Conservation (phyloP, 2,329 filamentous ascomycete genomes). For the Fusarium pseudonygamai region DNA sequence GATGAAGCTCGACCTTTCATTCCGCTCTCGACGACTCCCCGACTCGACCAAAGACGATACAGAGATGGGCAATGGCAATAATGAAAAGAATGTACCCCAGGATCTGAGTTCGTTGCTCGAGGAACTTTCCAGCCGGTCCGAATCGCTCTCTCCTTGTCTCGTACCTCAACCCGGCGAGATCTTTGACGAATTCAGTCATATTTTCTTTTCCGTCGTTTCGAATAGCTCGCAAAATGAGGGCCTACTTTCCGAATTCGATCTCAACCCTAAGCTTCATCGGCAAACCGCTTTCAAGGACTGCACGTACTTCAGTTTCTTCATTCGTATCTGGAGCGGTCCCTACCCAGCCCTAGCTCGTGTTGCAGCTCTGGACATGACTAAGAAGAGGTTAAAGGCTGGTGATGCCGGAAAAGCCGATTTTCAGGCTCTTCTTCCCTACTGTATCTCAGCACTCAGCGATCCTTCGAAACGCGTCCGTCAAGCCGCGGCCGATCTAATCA, state of each 20-base stretch:
- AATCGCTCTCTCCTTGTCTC: conserved; percentile 61
- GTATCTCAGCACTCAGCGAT: conserved; percentile 78
- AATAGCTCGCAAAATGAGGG: conserved; percentile 52
- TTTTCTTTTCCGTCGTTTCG: conserved; percentile 65
- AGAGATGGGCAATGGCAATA: conserved; percentile 43
- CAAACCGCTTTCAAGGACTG: conserved; percentile 66
- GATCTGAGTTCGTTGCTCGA: conserved; percentile 53
- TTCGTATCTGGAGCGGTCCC: conserved; percentile 76
- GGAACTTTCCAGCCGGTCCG: conserved; percentile 50
- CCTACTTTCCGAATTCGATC: conserved; percentile 62
- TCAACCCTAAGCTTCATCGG: conserved; percentile 63
- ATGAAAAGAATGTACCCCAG: conserved; percentile 44
- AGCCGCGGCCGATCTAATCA: conserved; percentile 74
- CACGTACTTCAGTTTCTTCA: conserved; percentile 79
- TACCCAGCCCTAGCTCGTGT: conserved; percentile 75
- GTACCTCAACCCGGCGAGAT: conserved; percentile 59
- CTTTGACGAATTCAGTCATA: conserved; percentile 66
- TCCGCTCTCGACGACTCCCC: conserved; percentile 66
- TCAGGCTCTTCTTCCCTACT: conserved; percentile 85
- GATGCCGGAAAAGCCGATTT: conserved; percentile 68
- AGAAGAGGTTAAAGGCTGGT: conserved; percentile 62
- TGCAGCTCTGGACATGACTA: conserved; percentile 73
- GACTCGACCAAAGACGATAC: conserved; percentile 60
- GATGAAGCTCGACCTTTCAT: conserved; percentile 75
- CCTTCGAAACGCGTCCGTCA: conserved; percentile 78